Conservation (phyloP, 148 eudicot genomes). For the Gaultheria prostrata region DNA sequence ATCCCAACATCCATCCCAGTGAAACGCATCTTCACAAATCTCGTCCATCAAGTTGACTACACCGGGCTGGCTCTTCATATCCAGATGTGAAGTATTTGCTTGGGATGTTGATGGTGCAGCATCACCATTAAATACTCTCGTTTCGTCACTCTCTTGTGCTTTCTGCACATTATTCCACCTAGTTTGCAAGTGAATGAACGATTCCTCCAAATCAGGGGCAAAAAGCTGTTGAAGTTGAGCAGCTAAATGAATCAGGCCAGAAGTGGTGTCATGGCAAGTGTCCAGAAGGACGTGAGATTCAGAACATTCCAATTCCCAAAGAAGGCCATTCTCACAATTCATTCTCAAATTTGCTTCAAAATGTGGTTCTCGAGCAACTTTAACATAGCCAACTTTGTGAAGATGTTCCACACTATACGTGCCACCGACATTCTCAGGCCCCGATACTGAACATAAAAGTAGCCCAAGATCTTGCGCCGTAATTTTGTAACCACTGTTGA, state of each 20-base stretch:
- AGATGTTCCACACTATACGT: conserved; percentile 52
- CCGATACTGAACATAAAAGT: conserved; percentile 51
- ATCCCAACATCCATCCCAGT: conserved; percentile 27
- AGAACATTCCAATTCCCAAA: conserved; percentile 78
- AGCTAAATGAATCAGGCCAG: conserved; percentile 59
- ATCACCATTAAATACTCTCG: conserved; percentile 23
- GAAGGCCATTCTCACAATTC: conserved; percentile 42
- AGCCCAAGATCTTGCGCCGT: conserved; percentile 71
- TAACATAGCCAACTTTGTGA: conserved; percentile 64
- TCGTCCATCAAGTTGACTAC: conserved; percentile 63
- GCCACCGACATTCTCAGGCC: conserved; percentile 27
- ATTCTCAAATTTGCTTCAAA: conserved; percentile 54
- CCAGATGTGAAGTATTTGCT: conserved; percentile 33
- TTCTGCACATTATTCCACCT: conserved; percentile 77
- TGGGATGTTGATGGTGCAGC: conserved; percentile 39
- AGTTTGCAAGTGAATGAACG: conserved; percentile 74
- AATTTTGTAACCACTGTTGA: conserved; percentile 50
- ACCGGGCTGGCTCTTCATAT: conserved; percentile 32
- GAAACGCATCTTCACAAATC: conserved; percentile 82
- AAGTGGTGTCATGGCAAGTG: conserved; percentile 89
- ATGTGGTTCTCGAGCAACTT: conserved; percentile 70
- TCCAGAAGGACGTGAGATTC: conserved; percentile 54
- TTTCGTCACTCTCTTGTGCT: conserved; percentile 39
- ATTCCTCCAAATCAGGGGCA: conserved; percentile 89
- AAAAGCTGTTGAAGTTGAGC: conserved; percentile 87